Evolutionary conservation across 805 yeast species (phyloP), one percentile per base, ranked within the genome.

Genomic region (Lipomyces chichibuensis): DNA sequence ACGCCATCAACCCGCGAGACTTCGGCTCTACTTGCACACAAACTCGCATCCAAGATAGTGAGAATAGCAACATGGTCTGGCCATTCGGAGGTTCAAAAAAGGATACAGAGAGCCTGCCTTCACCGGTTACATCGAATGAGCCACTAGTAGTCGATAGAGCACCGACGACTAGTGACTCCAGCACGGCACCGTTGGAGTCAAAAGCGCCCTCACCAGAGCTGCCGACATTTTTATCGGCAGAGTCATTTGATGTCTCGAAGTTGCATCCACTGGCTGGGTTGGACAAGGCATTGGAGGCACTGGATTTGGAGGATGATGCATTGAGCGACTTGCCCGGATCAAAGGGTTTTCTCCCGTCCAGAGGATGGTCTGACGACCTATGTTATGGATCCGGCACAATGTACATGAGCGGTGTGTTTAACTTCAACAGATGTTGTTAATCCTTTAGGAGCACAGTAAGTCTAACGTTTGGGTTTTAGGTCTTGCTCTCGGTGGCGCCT

Each of bases 331-430:
- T 91, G 74, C 96, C 92, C 75, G 97, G 97, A 52, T 86, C 96
- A 1, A 92, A 91, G 76, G 96, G 97, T 66, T 77, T 94, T 66
- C 85, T 95, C 70, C 97, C 99, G 33, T 90, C 96, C n/a, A 88
- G 98, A 81, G 97, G 96, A 74, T 95, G 97, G 96, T 85, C 92
- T 17, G 99, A 95, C 78, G 98, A 95, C 81, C 84, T 95, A 71
- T 92, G 98, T 84, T 95, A 95, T 79, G 99, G 99, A 73, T 90
- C 98, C 11, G 99, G 99, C 79, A 88, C 97, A 6, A 92, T 92
- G 62, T 95, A 95, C 77, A 83, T 95, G 72, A 73, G 90, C 39
- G 82, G 74, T 66, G 57, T 37, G 69, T 60, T 23, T 20, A 9
- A 39, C 5, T 23, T 5, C 11, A 17, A n/a, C 23, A 27, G n/a